Evolutionary conservation across 495 filamentous ascomycete species (phyloP).

Genomic region (Xylaria palmicola): DNA sequence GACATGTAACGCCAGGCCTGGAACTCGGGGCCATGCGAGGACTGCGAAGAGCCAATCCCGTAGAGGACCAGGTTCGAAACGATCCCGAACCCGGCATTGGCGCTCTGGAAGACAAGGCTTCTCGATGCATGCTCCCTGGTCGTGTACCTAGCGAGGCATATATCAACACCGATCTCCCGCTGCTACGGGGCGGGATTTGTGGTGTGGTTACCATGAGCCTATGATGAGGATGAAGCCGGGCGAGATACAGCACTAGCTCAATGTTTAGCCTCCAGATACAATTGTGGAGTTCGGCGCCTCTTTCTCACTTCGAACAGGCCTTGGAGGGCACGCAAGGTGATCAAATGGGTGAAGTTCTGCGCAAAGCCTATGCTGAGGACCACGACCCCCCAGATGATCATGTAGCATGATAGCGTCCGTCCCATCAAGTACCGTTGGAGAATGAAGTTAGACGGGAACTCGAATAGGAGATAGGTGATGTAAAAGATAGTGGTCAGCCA

Average conservation of each 20-base stretch:
- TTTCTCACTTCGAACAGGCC: slow-evolving; percentile 35
- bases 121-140: slow-evolving; percentile 36
- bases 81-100: slow-evolving; percentile 44
- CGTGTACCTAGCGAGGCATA: slow-evolving; percentile 34
- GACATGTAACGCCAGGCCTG: slow-evolving; percentile 41
- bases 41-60: slow-evolving; percentile 35
- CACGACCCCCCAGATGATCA: slow-evolving; percentile 32
- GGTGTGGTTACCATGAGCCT: slow-evolving; percentile 14
- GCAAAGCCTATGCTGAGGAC: slow-evolving; percentile 33
- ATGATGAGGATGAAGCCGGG: slow-evolving; percentile 41
- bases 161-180: slow-evolving; percentile 28
- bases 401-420: slow-evolving; percentile 33
- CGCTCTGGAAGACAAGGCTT: slow-evolving; percentile 40
- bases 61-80: slow-evolving; percentile 38
- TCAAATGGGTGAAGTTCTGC: slow-evolving; percentile 34
- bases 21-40: slow-evolving; percentile 28
- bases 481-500: slow-evolving; percentile 36
- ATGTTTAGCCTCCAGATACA: background rate
- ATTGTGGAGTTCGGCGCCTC: background rate
- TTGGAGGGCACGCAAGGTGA: slow-evolving; percentile 34
- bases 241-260: slow-evolving; percentile 34
- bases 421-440: slow-evolving; percentile 34
- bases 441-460: slow-evolving; percentile 33
- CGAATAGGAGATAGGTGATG: slow-evolving; percentile 34
- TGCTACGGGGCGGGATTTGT: slow-evolving; percentile 10